Conservation (phyloP, 371 early-diverging fungal genomes). For the Actinomortierella wolfii region DNA sequence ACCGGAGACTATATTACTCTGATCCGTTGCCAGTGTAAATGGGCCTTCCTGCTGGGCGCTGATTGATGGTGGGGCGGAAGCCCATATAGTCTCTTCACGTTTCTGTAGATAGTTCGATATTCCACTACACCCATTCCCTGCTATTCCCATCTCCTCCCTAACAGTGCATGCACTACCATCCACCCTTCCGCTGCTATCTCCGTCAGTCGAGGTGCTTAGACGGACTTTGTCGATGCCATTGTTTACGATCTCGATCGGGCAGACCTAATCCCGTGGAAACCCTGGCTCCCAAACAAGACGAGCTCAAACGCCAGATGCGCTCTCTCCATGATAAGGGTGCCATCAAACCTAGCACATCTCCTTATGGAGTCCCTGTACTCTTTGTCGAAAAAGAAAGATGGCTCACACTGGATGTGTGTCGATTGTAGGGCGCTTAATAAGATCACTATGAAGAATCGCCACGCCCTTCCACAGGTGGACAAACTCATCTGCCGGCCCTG, state of each 20-base stretch:
- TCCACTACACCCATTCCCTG: not conserved
- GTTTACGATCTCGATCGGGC: not conserved
- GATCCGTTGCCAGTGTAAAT: too few species aligned
- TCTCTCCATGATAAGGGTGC: not conserved
- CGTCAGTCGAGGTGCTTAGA: not conserved
- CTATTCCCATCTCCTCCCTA: not conserved
- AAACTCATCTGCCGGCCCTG: constrained; percentile 49
- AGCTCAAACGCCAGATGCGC: not conserved
- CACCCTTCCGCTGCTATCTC: not conserved
- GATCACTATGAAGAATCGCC: constrained; percentile 11
- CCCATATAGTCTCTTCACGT: not conserved
- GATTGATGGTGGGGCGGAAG: not conserved
- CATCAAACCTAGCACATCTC: not conserved
- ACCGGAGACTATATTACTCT: too few species aligned
- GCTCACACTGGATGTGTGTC: constrained; percentile 19
- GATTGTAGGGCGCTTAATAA: constrained; percentile 19
- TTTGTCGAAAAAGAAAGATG: constrained; percentile 21
- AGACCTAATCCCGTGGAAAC: not conserved
- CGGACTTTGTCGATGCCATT: not conserved
- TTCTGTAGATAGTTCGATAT: not conserved
- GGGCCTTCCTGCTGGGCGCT: too few species aligned
- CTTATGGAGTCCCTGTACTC: constrained; percentile 4
- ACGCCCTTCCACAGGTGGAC: constrained; percentile 53
- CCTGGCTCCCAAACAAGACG: not conserved
- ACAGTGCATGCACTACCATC: not conserved